phyloP scores from a whole-genome alignment of 2,329 filamentous ascomycete genomes.

The Exophiala bonariae region DNA sequence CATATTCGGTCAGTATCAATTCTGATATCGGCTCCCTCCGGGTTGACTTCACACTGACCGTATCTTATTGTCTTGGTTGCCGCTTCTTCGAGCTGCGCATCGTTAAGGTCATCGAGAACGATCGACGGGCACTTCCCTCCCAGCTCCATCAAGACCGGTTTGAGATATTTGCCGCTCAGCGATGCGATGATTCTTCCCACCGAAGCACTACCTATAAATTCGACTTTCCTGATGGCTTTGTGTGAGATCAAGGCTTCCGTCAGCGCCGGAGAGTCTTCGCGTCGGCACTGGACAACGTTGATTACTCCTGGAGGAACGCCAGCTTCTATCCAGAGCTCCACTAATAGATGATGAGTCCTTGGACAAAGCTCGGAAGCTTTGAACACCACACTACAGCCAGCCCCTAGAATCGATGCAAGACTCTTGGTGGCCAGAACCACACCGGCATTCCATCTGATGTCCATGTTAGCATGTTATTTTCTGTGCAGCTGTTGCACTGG shows the following conservation, averaged over 20 bases:
- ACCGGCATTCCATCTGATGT: conserved; percentile 15
- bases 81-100: conserved; percentile 55
- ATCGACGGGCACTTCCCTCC: conserved; percentile 83
- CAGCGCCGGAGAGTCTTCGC: conserved; percentile 63
- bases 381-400: conserved; percentile 72
- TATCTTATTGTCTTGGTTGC: conserved; percentile 1
- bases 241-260: conserved; percentile 69
- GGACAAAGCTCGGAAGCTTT: conserved; percentile 71
- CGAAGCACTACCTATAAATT: conserved; percentile 74
- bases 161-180: conserved; percentile 73
- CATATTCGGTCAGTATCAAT: no score
- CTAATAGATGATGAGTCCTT: conserved; percentile 61
- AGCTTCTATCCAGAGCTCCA: conserved; percentile 66
- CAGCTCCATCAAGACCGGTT: conserved; percentile 88
- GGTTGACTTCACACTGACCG: conserved; percentile 4
- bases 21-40: not conserved
- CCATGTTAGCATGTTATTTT: no score
- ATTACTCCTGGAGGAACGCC: conserved; percentile 73
- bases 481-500: no score
- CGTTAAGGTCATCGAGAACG: conserved; percentile 72
- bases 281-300: conserved; percentile 65
- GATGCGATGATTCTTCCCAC: conserved; percentile 70
- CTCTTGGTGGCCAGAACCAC: conserved; percentile 8
- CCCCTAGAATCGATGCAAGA: conserved; percentile 32
- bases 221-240: conserved; percentile 68